phyloP scores from a whole-genome alignment of 345 rosid genomes.

The Rhodamnia rubescens region DNA sequence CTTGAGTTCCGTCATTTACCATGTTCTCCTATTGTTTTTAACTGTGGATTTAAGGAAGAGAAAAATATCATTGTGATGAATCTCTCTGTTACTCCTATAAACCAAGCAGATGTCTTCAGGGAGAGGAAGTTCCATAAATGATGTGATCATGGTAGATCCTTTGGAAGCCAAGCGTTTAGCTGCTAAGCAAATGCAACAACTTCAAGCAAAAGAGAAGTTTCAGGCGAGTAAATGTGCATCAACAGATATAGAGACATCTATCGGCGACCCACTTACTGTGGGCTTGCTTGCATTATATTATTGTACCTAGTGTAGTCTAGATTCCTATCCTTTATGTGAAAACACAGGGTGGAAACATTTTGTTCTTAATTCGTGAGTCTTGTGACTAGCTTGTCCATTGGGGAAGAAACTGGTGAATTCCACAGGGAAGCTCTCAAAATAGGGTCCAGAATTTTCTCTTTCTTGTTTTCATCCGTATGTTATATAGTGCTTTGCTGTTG shows the following conservation, averaged over 20 bases:
- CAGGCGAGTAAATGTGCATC: slow-evolving; percentile 25
- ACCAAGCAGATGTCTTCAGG: slow-evolving; percentile 31
- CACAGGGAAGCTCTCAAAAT: background rate
- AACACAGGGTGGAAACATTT: background rate
- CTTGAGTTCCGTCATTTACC: background rate
- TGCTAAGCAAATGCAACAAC: slow-evolving; percentile 54
- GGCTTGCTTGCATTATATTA: background rate
- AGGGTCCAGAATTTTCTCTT: background rate
- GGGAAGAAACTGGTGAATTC: background rate
- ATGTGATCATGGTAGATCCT: slow-evolving; percentile 85
- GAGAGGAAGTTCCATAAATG: slow-evolving; percentile 15
- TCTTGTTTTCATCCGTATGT: background rate
- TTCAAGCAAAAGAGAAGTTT: slow-evolving; percentile 46
- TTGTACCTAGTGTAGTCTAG: background rate
- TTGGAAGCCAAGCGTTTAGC: slow-evolving; percentile 81
- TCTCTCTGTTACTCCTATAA: background rate
- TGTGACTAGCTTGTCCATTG: background rate
- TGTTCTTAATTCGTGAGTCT: background rate
- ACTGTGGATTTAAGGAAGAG: background rate
- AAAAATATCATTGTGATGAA: background rate
- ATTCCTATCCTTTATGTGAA: background rate
- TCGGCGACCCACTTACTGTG: background rate
- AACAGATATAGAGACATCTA: background rate
- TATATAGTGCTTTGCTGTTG: background rate
- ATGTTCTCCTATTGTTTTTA: background rate